Percentiles rank a stretch among this genome's conserved stretches.
Conservation (phyloP, 75 land plant species). For the Cryptomeria japonica region DNA sequence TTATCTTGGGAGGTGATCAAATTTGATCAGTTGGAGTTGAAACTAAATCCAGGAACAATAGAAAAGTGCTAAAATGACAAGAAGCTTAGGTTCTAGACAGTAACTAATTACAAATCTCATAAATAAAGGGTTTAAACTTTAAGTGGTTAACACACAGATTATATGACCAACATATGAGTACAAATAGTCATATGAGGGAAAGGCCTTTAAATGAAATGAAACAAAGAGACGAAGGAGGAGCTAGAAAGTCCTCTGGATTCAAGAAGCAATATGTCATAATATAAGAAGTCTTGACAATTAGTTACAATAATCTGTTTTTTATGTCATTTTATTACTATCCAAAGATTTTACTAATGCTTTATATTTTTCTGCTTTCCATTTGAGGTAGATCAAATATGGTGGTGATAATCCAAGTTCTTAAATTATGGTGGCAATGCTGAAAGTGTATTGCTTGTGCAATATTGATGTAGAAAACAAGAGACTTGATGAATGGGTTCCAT, state of each 20-base stretch:
- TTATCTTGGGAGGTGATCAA: not conserved
- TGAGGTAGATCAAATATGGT: not conserved
- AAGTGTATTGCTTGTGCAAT: not conserved
- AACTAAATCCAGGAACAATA: too few relatives aligned
- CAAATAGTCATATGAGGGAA: not conserved
- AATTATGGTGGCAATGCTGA: not conserved
- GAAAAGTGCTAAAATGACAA: too few relatives aligned
- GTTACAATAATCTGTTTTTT: not conserved
- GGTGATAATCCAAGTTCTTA: not conserved
- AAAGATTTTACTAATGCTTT: not conserved
- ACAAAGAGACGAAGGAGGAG: not conserved
- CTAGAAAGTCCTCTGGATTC: not conserved
- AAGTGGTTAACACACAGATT: not conserved
- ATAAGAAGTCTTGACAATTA: not conserved
- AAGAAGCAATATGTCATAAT: not conserved
- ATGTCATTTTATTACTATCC: not conserved
- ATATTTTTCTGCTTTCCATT: not conserved
- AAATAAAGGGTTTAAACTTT: not conserved
- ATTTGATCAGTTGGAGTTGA: too few relatives aligned
- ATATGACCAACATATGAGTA: not conserved
- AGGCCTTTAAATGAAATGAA: not conserved
- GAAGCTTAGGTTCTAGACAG: too few relatives aligned
- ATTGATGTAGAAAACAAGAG: slow-evolving; percentile 39
- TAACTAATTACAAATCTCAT: not conserved
- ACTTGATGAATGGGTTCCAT: slow-evolving; percentile 46